Evolutionary conservation across 768 basidiomycete species (phyloP), one percentile per base, ranked within the genome.

Genomic region (Psilocybe tampanensis): DNA sequence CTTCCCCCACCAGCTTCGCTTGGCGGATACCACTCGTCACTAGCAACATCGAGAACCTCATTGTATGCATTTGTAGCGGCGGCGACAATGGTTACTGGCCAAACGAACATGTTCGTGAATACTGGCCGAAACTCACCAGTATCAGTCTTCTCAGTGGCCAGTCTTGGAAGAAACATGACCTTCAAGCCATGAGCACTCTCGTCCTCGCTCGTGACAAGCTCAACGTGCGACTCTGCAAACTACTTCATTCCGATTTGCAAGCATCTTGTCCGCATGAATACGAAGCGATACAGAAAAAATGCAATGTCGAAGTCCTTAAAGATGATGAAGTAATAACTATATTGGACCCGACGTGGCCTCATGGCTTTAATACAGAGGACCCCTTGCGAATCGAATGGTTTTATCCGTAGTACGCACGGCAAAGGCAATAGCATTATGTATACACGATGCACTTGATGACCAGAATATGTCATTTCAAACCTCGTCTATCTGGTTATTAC

Each of bases 21-120:
- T 52, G 51, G 39, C 42, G n/a, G 12, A 29, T 58, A 12, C 26
- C 36, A 7, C 51, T 22, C 17, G 39, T 58, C 32, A 58, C 57
- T 2, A 19, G 43, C 9, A 24, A n/a, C n/a, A n/a, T n/a, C n/a
- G n/a, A n/a, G n/a, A n/a, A n/a, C n/a, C n/a, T 23, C 19, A 18
- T n/a, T 1, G 43, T 44, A 9, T 39, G 47, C 7, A 11, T 54
- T 18, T 19, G 8, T n/a, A n/a, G n/a, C n/a, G n/a, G n/a, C n/a
- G n/a, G 26, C 5, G 29, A 4, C 29, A 29, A 4, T 9, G 29
- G 29, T 5, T n/a, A 24, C 18, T n/a, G n/a, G n/a, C n/a, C n/a
- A n/a, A n/a, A n/a, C n/a, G n/a, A n/a, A n/a, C 29, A 13, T 12
- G 12, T 36, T 3, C 48, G 41, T 18, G 32, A 49, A 9, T 56